Conservation (phyloP, 1,139 yeast species). For the Entelexis paramagnoliae region DNA sequence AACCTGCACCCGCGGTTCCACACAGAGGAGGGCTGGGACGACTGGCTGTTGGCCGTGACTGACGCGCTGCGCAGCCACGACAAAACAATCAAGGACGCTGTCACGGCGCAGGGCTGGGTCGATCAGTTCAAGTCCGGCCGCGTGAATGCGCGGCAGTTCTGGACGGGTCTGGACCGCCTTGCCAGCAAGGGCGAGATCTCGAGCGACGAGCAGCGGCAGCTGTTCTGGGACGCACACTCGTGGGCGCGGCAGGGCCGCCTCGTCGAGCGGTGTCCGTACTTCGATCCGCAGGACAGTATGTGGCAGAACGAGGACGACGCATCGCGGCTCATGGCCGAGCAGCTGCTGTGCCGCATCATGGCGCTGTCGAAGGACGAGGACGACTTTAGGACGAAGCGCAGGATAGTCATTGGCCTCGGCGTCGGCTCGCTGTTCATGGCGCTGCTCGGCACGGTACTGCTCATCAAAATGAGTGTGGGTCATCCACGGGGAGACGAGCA, state of each 20-base stretch:
- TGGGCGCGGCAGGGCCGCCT: not conserved
- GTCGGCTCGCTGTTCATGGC: not conserved
- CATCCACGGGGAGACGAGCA: no score
- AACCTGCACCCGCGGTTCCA: constrained; percentile 3
- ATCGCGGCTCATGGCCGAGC: not conserved
- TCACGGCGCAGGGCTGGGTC: not conserved
- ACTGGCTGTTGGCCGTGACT: not conserved
- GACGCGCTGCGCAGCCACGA: constrained; percentile 1
- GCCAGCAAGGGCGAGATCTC: not conserved
- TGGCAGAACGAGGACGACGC: not conserved
- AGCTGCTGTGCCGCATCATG: constrained; percentile 2
- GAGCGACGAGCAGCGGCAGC: constrained; percentile 1
- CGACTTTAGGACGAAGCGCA: not conserved
- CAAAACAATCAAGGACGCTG: not conserved
- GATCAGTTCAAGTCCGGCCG: not conserved
- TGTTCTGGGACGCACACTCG: constrained; percentile 3
- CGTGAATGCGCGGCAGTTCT: not conserved
- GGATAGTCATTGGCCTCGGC: not conserved
- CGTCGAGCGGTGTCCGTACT: not conserved
- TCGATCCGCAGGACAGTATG: not conserved
- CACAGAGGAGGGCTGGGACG: constrained; percentile 1
- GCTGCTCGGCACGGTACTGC: not conserved
- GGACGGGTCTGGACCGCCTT: not conserved
- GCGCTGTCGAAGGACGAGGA: not conserved
- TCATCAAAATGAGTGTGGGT: not conserved